Evolutionary conservation across 169 alveolate species (phyloP).

Genomic region (Plasmodium ovale): DNA sequence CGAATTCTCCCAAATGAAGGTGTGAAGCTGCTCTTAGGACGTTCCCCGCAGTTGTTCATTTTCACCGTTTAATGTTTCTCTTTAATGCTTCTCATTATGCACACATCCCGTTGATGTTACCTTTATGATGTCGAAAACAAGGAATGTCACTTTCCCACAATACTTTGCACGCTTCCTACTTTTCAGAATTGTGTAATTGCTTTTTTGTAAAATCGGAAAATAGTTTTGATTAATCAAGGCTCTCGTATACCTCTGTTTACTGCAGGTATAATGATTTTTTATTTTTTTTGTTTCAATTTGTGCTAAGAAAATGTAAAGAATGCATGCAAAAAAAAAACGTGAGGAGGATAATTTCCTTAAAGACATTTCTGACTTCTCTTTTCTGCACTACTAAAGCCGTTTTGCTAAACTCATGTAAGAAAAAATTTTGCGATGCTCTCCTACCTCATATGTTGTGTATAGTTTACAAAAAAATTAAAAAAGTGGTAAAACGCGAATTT

Average conservation of each 20-base stretch:
- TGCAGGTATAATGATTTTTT: conserved; percentile 13
- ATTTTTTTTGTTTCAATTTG: conserved; percentile 15
- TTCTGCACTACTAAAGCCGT: too few species aligned
- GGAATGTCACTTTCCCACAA: conserved; percentile 2
- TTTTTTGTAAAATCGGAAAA: neutral
- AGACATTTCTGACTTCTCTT: conserved; percentile 30
- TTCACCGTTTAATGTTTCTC: too few species aligned
- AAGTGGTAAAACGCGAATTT: neutral
- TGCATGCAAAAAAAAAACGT: conserved; percentile 10
- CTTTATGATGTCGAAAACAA: conserved; percentile 64
- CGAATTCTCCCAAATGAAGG: too few species aligned
- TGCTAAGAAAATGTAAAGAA: conserved; percentile 12
- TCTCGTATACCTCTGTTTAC: neutral
- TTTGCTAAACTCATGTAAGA: too few species aligned
- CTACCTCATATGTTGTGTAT: too few species aligned
- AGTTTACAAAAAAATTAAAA: too few species aligned
- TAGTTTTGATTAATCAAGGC: neutral
- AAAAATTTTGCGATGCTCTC: too few species aligned
- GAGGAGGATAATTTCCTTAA: conserved; percentile 10
- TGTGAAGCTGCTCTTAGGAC: too few species aligned
- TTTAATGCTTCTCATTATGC: neutral
- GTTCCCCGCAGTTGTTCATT: too few species aligned
- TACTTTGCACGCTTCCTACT: neutral
- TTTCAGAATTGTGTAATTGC: neutral
- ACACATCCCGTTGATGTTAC: conserved; percentile 11